Evolutionary conservation across 495 filamentous ascomycete species (phyloP).

Genomic region (Geoglossum glabrum): DNA sequence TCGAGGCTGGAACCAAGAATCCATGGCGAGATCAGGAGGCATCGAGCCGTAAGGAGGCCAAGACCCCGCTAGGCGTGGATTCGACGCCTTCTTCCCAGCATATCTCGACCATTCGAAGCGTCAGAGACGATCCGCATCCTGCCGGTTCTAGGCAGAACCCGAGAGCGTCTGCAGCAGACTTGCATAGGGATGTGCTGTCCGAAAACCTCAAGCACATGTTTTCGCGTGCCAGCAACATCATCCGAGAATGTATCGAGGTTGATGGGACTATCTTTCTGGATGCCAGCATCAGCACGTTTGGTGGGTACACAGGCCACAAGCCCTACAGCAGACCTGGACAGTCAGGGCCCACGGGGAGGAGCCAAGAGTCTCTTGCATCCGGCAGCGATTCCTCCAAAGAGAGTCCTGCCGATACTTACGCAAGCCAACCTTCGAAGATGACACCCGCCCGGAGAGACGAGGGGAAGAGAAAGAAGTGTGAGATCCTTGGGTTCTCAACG

Average conservation of each 20-base stretch:
- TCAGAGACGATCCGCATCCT: background rate
- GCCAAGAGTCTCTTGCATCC: background rate
- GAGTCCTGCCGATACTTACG: background rate
- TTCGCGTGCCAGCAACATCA: conserved; percentile 24
- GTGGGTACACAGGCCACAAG: conserved; percentile 5
- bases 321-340: background rate
- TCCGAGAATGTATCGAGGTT: conserved; percentile 29
- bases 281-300: conserved; percentile 18
- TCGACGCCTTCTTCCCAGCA: background rate
- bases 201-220: background rate
- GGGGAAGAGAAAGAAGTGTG: background rate
- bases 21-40: background rate
- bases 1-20: conserved; percentile 5
- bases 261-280: conserved; percentile 34
- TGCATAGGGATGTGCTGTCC: background rate
- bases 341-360: background rate
- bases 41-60: background rate
- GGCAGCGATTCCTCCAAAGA: background rate
- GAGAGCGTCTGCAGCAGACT: background rate
- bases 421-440: background rate
- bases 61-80: background rate
- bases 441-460: background rate
- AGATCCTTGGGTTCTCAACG: conserved; percentile 11
- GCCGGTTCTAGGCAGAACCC: background rate
- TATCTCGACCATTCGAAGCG: background rate